Conservation (phyloP, 2,329 filamentous ascomycete genomes). For the Colletotrichum agaves region DNA sequence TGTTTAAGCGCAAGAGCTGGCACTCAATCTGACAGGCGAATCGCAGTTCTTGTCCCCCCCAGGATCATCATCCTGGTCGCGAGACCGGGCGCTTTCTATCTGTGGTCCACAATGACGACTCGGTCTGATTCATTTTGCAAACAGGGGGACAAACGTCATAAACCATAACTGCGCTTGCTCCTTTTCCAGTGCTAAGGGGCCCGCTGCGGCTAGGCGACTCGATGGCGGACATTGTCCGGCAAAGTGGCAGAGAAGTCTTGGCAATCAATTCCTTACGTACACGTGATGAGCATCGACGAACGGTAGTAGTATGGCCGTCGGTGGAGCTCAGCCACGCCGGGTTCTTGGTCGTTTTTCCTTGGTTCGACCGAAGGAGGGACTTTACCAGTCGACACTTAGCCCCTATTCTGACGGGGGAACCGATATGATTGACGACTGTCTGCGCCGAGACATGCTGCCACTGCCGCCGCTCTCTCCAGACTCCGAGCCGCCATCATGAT, state of each 20-base stretch:
- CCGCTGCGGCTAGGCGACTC: background rate
- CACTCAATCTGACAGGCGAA: conserved; percentile 18
- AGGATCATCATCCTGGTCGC: conserved; percentile 1
- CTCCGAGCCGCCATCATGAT: conserved; percentile 38
- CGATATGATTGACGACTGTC: conserved; percentile 29
- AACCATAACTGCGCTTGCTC: background rate
- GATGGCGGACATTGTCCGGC: background rate
- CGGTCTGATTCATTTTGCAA: conserved; percentile 6
- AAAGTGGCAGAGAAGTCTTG: conserved; percentile 15
- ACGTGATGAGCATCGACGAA: conserved; percentile 18
- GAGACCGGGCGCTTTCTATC: conserved; percentile 3
- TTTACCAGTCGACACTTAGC: background rate
- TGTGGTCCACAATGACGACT: conserved; percentile 27
- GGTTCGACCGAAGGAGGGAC: background rate
- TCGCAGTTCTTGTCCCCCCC: background rate
- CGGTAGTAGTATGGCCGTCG: background rate
- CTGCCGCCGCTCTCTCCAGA: conserved; percentile 23
- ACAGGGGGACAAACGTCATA: background rate
- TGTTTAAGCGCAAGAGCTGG: background rate
- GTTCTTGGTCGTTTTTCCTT: conserved; percentile 6
- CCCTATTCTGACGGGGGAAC: conserved; percentile 8
- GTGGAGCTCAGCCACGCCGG: background rate
- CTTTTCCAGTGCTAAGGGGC: background rate
- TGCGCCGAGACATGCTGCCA: conserved; percentile 33
- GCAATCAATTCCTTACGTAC: conserved; percentile 27